Percentiles rank a stretch among this genome's conserved stretches.
These are phyloP conservation scores for Pneumocystis jirovecii DNA, from an alignment of 1,139 yeast species.

Conservation along the genomic window DNA sequence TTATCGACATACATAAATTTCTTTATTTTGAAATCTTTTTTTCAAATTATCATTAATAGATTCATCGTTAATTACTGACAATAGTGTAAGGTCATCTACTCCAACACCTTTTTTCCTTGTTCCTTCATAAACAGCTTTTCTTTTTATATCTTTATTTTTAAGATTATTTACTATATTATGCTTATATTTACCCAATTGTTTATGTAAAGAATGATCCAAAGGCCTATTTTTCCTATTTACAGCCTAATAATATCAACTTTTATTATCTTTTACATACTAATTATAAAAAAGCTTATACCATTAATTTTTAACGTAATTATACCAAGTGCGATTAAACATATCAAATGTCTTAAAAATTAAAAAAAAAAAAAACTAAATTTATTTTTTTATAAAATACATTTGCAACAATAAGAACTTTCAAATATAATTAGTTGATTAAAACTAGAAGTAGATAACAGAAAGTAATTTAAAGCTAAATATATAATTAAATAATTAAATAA, in stretches of 20 bases:
- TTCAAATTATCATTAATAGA: constrained; percentile 83
- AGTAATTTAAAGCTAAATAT: neutral
- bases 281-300: neutral
- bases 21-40: constrained; percentile 74
- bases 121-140: constrained; percentile 83
- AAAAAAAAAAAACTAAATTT: neutral
- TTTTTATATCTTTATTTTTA: constrained; percentile 18
- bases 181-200: neutral
- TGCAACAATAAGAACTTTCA: neutral
- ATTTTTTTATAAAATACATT: neutral
- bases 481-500: neutral
- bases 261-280: neutral
- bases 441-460: neutral
- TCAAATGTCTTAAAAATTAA: no score
- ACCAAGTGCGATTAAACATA: neutral
- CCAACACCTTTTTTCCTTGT: constrained; percentile 92
- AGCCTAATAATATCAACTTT: neutral
- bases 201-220: neutral
- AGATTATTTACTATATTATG: neutral
- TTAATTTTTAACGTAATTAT: neutral
- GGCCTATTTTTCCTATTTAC: neutral
- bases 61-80: constrained; percentile 80
- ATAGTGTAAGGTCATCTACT: constrained; percentile 80
- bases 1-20: constrained; percentile 60
- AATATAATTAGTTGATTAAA: neutral